Evolutionary conservation across 495 filamentous ascomycete genomes (phyloP).

Genomic region (Penicillium ucsense): DNA sequence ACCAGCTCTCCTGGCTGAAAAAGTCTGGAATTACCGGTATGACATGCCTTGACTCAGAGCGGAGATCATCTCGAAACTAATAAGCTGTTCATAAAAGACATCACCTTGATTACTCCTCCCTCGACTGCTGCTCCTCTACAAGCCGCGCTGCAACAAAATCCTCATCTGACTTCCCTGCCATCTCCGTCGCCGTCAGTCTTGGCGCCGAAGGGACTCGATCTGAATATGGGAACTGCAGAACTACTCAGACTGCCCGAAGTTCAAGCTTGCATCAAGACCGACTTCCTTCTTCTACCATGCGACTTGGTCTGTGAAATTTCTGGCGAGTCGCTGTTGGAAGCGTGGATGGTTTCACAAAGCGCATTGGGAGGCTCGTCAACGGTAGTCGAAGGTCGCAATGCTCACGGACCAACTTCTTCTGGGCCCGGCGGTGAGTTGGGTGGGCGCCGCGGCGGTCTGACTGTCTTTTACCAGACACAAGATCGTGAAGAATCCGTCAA

Average conservation of each 20-base stretch:
- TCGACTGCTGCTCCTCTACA: slow-evolving; percentile 60
- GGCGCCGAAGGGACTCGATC: slow-evolving; percentile 58
- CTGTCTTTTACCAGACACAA: slow-evolving; percentile 83
- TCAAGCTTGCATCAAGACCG: slow-evolving; percentile 57
- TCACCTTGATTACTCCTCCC: slow-evolving; percentile 74
- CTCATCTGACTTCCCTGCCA: slow-evolving; percentile 73
- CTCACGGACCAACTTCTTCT: slow-evolving; percentile 22
- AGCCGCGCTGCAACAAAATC: slow-evolving; percentile 75
- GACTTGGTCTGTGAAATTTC: slow-evolving; percentile 88
- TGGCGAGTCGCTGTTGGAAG: slow-evolving; percentile 67
- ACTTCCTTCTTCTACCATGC: slow-evolving; percentile 88
- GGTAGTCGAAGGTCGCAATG: slow-evolving; percentile 14
- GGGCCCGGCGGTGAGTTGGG: slow-evolving; percentile 43
- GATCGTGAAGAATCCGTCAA: slow-evolving; percentile 61
- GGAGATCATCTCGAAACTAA: neutral
- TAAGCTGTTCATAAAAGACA: slow-evolving; percentile 41
- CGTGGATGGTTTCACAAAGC: slow-evolving; percentile 83
- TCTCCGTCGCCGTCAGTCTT: slow-evolving; percentile 64
- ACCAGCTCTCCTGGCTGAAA: slow-evolving; percentile 84
- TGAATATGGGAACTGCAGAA: slow-evolving; percentile 79
- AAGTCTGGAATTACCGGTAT: slow-evolving; percentile 72
- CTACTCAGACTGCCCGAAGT: slow-evolving; percentile 76
- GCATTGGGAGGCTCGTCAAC: slow-evolving; percentile 44
- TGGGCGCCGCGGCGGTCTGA: slow-evolving; percentile 64
- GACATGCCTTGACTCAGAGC: too few species aligned